Base-by-base conservation (phyloP, 768 basidiomycete genomes). In the Hypholoma sublateritium region DNA sequence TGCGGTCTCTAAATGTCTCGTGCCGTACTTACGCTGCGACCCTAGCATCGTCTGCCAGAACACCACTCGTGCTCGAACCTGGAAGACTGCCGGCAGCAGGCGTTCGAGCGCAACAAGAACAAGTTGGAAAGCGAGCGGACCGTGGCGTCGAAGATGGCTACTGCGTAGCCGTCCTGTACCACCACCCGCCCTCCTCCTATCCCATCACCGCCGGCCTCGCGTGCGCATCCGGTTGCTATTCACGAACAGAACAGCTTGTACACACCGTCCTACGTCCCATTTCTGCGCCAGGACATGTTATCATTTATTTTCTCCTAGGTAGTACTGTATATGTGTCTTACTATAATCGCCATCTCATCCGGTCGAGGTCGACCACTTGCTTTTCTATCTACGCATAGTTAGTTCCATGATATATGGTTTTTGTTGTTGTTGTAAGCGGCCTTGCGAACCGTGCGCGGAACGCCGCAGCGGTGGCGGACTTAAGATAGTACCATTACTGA, bases 61-160 rank as follows among this genome's bases (percentile, higher is more conserved):
- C 90, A 91, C 64, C 93, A 95, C 70, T 80, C 81, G 54, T 95
- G 93, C 76, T 81, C 83, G 62, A 88, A 93, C 59, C 76, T 95
- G 59, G 87, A 90, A 68, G 87, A 87, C 70, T 95, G 93, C 75
- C 79, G 88, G 60, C 88, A 92, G 70, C 88, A 91, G 72, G 93
- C 93, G 17, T 95, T 93, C 68, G 85, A 92, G 62, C 81, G 83
- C 67, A 94, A 95, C 79, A 93, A 94, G 84, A 80, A 76, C 51
- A 91, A 91, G 75, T 76, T 95, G 56, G 92, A 93, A 80, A 86
- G 86, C 64, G 93, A 95, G 74, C 85, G 89, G 73, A 95, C 93
- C 17, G 87, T 91, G 35, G 87, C 87, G 34, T 77, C 89, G 68
- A 94, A 93, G 86, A 87, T 95, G 82, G 87, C 88, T 56, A 87